Evolutionary conservation across 2,329 filamentous ascomycete species (phyloP), one percentile per base, ranked within the genome.

Genomic region (Xenosphaeropsis pyriputrescens): DNA sequence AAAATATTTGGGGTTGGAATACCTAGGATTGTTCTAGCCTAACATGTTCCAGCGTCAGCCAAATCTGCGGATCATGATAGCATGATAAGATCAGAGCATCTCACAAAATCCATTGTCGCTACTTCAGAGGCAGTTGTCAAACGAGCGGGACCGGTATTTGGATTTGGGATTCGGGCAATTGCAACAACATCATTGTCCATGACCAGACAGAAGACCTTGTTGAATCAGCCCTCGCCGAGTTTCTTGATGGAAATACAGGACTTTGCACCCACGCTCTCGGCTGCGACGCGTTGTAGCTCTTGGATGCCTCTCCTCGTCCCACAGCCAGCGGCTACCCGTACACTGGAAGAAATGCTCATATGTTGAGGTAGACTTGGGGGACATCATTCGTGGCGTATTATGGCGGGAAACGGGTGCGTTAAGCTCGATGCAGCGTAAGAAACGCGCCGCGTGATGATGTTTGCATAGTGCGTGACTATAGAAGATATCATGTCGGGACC

Each of bases 201-300:
- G 2, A 44, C 31, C 17, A 59, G 42, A 4, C 54, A 39, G 35
- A 61, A 57, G n/a, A 53, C 54, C 39, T 60, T 60, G 45, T 55
- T 60, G 42, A 50, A 60, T 26, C 49, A 50, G 31, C 57, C 57
- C 49, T 61, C 56, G 6, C 47, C 53, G 9, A 60, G 37, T 42
- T 62, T 61, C 7, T 37, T 51, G 9, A 64, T 59, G 5, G 50
- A 51, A 7, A 53, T 43, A 43, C 57, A 62, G 8, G 32, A 43
- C 11, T 47, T 39, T 12, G 55, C 52, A 34, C 53, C 49, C 36
- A 54, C 38, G 34, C 45, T 50, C 33, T 48, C 35, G 22, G 53
- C 52, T 12, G 56, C 56, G 26, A 58, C 36, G 15, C 42, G 42
- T 42, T 58, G 42, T 3, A 63, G 49, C 32, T 49, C 50, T 31